Conservation (phyloP, 2,329 filamentous ascomycete genomes). For the Paracamarosporium sp. region DNA sequence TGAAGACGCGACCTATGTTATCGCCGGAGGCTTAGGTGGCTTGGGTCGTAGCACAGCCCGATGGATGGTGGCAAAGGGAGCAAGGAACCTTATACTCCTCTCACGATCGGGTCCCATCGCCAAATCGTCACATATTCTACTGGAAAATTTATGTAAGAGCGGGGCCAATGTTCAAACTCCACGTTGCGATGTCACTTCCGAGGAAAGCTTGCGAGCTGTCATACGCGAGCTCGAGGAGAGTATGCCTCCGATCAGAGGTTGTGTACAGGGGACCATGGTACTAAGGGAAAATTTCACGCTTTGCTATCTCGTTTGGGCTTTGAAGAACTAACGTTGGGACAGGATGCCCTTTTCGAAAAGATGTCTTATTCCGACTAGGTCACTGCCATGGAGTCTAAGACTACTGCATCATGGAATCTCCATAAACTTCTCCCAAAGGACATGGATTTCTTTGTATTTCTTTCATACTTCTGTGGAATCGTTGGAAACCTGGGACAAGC, state of each 20-base stretch:
- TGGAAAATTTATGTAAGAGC: neutral
- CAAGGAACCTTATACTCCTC: constrained; percentile 2
- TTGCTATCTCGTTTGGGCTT: neutral
- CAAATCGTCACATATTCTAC: neutral
- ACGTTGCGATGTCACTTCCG: neutral
- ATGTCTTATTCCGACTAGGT: neutral
- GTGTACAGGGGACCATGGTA: neutral
- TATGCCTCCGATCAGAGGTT: neutral
- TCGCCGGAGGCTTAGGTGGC: neutral
- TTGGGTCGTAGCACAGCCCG: neutral
- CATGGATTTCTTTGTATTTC: constrained; percentile 29
- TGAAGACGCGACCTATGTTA: neutral
- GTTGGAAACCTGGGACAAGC: constrained; percentile 17
- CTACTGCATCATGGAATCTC: neutral
- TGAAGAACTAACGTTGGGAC: neutral
- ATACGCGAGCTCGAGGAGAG: neutral
- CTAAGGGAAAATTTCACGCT: neutral
- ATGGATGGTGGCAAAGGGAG: neutral
- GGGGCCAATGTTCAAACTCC: neutral
- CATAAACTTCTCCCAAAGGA: neutral
- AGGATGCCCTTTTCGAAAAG: neutral
- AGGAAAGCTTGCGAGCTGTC: neutral
- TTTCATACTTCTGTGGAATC: constrained; percentile 16
- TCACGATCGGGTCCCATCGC: constrained; percentile 2
- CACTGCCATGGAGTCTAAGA: neutral